Percentiles rank a stretch among this genome's conserved stretches.
phyloP scores from a whole-genome alignment of 768 basidiomycete genomes.

The Boletellus emodensis region DNA sequence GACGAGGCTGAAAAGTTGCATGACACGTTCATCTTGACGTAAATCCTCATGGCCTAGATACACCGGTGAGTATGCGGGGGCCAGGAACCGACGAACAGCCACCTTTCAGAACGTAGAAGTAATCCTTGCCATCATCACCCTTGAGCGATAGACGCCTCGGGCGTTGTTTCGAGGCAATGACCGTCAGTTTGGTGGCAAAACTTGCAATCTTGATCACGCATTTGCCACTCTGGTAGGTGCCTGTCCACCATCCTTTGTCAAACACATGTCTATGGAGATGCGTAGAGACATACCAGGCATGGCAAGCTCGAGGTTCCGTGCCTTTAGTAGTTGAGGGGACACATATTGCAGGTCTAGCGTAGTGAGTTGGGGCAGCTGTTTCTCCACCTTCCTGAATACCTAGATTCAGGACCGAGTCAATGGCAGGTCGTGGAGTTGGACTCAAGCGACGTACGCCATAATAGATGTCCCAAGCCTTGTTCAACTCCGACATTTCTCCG shows the following conservation, averaged over 20 bases:
- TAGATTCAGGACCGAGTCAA: constrained; percentile 27
- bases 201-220: constrained; percentile 75
- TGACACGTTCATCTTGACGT: constrained; percentile 97
- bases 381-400: constrained; percentile 97
- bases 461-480: constrained; percentile 99
- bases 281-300: constrained; percentile 66
- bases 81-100: background rate
- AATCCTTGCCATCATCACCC: constrained; percentile 91
- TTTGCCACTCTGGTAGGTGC: constrained; percentile 89
- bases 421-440: background rate
- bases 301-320: constrained; percentile 88
- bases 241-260: constrained; percentile 33
- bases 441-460: constrained; percentile 62
- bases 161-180: constrained; percentile 95
- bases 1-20: constrained; percentile 97
- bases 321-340: constrained; percentile 85
- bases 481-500: constrained; percentile 84
- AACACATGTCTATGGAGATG: background rate
- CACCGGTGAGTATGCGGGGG: background rate
- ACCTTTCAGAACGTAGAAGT: constrained; percentile 92
- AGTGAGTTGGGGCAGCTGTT: constrained; percentile 83
- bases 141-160: constrained; percentile 83
- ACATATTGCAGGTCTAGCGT: constrained; percentile 96
- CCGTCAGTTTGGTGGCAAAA: constrained; percentile 86
- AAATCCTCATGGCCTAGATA: constrained; percentile 90